Evolutionary conservation across 805 yeast genomes (phyloP), one percentile per base, ranked within the genome.

Genomic region (Myxozyma sirexii): DNA sequence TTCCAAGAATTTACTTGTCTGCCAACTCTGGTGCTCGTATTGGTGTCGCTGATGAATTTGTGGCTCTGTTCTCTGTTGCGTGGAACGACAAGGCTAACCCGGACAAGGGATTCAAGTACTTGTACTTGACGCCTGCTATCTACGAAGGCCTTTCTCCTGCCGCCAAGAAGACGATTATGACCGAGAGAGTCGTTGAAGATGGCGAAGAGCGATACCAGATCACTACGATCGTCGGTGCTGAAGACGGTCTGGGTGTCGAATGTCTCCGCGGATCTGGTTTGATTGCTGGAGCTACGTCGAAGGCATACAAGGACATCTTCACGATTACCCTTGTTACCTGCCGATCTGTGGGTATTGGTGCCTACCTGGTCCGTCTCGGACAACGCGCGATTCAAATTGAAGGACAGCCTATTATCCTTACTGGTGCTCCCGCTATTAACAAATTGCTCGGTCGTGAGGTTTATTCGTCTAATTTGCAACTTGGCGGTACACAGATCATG

Each of bases 271-370:
- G 99, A 41, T 93, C 98, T 56, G 99, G 98, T 79, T 81, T 94
- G 72, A 94, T 94, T 78, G 99, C 99, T 23, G 99, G 99, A 77
- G 97, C 96, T 29, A 94, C 99, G 48, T 89, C 97, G 12, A 86
- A 90, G 74, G 99, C 99, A 21, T 94, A 94, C 84, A 88, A 89
- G 75, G 99, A 94, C 73, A 94, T 94, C 64, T 94, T 94, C 80
- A 94, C 99, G 21, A 84, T 92, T 60, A 93, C 99, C n/a, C 81
- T 94, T 75, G 99, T 94, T 57, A 94, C 99, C n/a, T 92, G 98
- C 80, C 87, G 99, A 82, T 92, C 98, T 54, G 99, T 94, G 71
- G 99, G 99, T 86, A 94, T 94, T 75, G 99, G 99, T 80, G 99
- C 99, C 47, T 94, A 94, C 74, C 82, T 94, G 74, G 99, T 94